Evolutionary conservation across 768 basidiomycete genomes (phyloP).

Genomic region (Scleroderma citrinum): DNA sequence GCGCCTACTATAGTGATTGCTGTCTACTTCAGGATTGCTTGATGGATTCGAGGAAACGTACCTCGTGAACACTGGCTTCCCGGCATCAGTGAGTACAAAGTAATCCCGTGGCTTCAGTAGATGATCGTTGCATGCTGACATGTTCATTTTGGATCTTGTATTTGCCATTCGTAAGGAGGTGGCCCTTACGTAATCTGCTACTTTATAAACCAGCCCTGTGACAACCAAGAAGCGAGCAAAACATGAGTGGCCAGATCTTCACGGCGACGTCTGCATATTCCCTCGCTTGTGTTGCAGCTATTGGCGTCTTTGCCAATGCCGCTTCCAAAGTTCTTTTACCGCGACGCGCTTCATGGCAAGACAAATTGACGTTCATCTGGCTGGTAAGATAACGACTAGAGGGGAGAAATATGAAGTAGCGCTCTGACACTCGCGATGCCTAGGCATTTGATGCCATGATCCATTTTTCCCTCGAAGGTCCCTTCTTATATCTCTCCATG

Average conservation of each 20-base stretch:
- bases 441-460: slow-evolving; percentile 79
- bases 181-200: too few species aligned
- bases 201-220: too few species aligned
- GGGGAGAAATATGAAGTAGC: background rate
- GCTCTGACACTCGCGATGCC: background rate
- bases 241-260: slow-evolving; percentile 42
- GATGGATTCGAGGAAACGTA: slow-evolving; percentile 24
- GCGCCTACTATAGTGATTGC: slow-evolving; percentile 35
- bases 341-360: slow-evolving; percentile 56
- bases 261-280: slow-evolving; percentile 60
- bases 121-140: too few species aligned
- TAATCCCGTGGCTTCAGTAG: slow-evolving; percentile 86
- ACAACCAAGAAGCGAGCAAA: too few species aligned
- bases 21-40: background rate
- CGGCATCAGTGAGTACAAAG: slow-evolving; percentile 90
- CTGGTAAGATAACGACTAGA: slow-evolving; percentile 43
- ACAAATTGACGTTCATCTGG: slow-evolving; percentile 73
- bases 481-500: slow-evolving; percentile 71
- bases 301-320: slow-evolving; percentile 47
- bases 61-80: slow-evolving; percentile 96
- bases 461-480: slow-evolving; percentile 74
- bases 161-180: too few species aligned
- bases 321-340: slow-evolving; percentile 55
- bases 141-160: too few species aligned
- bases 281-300: slow-evolving; percentile 48